Conservation (phyloP, 345 rosid genomes). For the Cardiospermum halicacabum region DNA sequence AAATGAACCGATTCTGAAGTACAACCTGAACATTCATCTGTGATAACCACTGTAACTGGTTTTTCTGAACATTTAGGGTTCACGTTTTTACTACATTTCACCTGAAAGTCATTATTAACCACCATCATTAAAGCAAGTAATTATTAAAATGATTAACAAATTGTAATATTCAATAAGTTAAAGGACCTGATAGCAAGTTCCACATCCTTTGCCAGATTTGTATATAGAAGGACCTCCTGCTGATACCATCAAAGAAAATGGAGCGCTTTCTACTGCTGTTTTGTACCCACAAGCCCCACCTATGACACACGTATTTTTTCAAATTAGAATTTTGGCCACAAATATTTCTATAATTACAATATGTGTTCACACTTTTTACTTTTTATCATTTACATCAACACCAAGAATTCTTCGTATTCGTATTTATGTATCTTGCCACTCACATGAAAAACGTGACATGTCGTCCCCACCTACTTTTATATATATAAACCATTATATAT, state of each 20-base stretch:
- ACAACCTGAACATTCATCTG: slow-evolving; percentile 73
- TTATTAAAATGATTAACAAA: background rate
- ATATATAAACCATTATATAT: too few species aligned
- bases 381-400: background rate
- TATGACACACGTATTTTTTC: background rate
- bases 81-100: slow-evolving; percentile 45
- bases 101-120: slow-evolving; percentile 39
- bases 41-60: slow-evolving; percentile 56
- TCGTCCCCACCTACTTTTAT: background rate
- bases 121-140: background rate
- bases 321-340: background rate
- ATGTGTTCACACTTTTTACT: too few species aligned
- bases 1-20: slow-evolving; percentile 47
- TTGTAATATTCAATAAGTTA: background rate
- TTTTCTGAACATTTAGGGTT: slow-evolving; percentile 52
- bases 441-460: background rate
- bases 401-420: background rate
- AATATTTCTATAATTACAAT: background rate
- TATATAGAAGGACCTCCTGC: slow-evolving; percentile 59
- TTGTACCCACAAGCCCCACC: slow-evolving; percentile 79
- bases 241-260: slow-evolving; percentile 43
- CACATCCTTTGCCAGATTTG: slow-evolving; percentile 63
- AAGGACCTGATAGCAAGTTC: slow-evolving; percentile 66
- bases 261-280: slow-evolving; percentile 34
- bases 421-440: background rate